Evolutionary conservation across 257 asterid genomes (phyloP).

Genomic region (Ophiorrhiza pumila): DNA sequence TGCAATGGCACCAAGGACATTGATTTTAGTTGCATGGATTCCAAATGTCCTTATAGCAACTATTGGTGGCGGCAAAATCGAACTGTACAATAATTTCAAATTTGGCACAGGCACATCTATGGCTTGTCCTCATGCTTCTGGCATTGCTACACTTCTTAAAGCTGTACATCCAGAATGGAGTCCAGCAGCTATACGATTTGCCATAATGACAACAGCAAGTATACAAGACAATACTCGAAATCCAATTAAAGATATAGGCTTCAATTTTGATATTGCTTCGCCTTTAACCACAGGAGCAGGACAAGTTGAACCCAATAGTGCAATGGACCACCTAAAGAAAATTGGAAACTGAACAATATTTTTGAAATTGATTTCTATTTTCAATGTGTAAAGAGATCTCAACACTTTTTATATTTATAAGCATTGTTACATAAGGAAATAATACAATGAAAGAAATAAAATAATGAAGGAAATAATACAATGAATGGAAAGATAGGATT

Average conservation of each 20-base stretch:
- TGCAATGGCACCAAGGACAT: conserved; percentile 20
- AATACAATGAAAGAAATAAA: too few relatives aligned
- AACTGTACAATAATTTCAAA: neutral
- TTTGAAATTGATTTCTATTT: too few relatives aligned
- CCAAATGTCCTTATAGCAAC: neutral
- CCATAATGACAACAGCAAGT: conserved; percentile 23
- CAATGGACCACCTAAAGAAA: too few relatives aligned
- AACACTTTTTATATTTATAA: too few relatives aligned
- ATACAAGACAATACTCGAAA: conserved; percentile 13
- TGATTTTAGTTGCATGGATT: conserved; percentile 14
- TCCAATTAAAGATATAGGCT: conserved; percentile 17
- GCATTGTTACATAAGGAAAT: too few relatives aligned
- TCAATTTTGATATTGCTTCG: conserved; percentile 1
- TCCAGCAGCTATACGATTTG: conserved; percentile 26
- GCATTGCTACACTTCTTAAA: conserved; percentile 23
- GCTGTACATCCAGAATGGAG: conserved; percentile 26
- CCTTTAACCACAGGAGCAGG: conserved; percentile 18
- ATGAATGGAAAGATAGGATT: too few relatives aligned
- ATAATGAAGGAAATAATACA: too few relatives aligned
- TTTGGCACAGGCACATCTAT: conserved; percentile 11
- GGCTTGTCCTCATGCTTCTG: conserved; percentile 28
- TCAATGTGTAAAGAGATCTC: too few relatives aligned
- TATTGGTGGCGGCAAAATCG: neutral
- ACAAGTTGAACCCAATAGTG: conserved; percentile 7
- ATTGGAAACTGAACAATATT: too few relatives aligned